Base-by-base conservation (phyloP, 2,329 filamentous ascomycete genomes). In the Epichloe glyceriae region DNA sequence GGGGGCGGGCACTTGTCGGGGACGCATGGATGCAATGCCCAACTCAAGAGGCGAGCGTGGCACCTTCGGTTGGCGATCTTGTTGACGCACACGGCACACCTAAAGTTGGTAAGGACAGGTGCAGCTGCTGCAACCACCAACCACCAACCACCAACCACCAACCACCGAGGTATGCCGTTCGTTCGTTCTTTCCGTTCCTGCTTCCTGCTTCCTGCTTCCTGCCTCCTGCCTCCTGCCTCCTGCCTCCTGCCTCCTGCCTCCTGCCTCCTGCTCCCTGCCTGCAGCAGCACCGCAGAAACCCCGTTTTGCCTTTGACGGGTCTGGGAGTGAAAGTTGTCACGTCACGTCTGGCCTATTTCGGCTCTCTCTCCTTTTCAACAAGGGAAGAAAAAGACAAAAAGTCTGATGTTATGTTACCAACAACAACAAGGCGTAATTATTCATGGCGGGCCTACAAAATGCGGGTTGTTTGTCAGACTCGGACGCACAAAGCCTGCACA, bases 181-280 rank as follows among this genome's bases (percentile, higher is more conserved):
- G n/a, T n/a, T n/a, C n/a, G 47, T 38, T 42, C 46, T 26, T 35
- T 35, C 41, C 37, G 47, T 50, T 50, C 45, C 48, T 50, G 51
- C 45, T 26, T 52, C n/a, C 26, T 37, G 42, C 39, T 12, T 38
- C 26, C 26, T 26, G 26, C 26, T 0, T 26, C 26, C 26, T 26
- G 26, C 7, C 26, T 26, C n/a, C n/a, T n/a, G 51, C 45, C 26
- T 52, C n/a, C 26, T 37, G 42, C 39, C 17, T 38, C 26, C 26
- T 26, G 26, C 26, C 1, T 26, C 26, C 26, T 26, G 26, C 7
- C 26, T 50, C 45, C 48, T 50, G 51, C 45, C 26, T 52, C n/a
- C 26, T 37, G 42, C 39, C 17, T 38, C 26, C 26, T 26, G 26
- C 26, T 0, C 8, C 26, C 26, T 26, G 26, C 7, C 26, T 26